Evolutionary conservation across 257 asterid genomes (phyloP), one percentile per base, ranked within the genome.

Genomic region (Cinchona pubescens): DNA sequence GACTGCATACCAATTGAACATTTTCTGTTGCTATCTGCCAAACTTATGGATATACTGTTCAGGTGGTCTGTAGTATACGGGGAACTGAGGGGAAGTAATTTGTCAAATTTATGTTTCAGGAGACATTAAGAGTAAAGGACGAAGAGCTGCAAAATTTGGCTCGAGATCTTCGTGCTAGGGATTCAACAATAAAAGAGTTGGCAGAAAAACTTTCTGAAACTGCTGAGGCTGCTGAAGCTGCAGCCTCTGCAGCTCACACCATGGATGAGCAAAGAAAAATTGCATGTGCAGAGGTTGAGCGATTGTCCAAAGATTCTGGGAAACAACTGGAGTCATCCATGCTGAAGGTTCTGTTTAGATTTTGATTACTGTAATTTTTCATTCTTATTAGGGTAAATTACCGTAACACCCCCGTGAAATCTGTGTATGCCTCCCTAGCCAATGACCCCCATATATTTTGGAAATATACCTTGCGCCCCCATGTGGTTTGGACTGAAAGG

Each of bases 171-270:
- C 99, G 99, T 59, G 91, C 98, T 43, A 81, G 96, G 76, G 97
- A 95, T 82, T 88, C 97, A 64, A 88, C 92, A 69, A 89, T 95
- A 82, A 92, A 84, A 84, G 98, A 92, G 81, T 67, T 95, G 78
- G 97, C 96, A 19, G 96, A 91, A 59, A 92, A 92, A 76, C 90
- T 95, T 51, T 85, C 96, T 53, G 98, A 91, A 87, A 92, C 98
- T 37, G 99, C 98, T 48, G 99, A 86, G 80, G 98, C 99, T 29
- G 97, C 99, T 76, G 97, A 86, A 82, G 96, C 94, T 78, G 99
- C 98, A 32, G 99, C 99, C 69, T 88, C 94, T 83, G 99, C 99
- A 73, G 99, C 98, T 73, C 89, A 86, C 81, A 91, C 89, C 67
- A 89, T 92, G 96, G 90, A 95, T 81, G 93, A 91, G 79, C 99